Conservation (phyloP, 1,284 basidiomycete species). For the Heimioporus punctisporus region DNA sequence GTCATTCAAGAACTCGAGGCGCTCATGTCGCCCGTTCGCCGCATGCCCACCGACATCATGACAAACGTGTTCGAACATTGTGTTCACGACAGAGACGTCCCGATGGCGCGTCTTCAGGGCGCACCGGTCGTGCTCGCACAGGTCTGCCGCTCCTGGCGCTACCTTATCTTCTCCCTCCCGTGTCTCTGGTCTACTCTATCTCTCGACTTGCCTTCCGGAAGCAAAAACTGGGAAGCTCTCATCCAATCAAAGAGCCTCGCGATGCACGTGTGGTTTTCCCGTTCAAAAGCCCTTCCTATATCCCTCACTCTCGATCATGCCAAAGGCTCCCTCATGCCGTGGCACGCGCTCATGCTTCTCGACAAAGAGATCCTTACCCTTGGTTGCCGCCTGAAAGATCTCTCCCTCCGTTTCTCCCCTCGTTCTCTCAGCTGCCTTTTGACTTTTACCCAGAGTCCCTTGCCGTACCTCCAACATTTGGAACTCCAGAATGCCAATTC, state of each 20-base stretch:
- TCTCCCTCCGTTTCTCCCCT: constrained; percentile 26
- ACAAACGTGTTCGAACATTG: constrained; percentile 27
- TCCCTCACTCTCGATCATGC: constrained; percentile 26
- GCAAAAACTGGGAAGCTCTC: constrained; percentile 27
- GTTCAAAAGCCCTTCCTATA: constrained; percentile 30
- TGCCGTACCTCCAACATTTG: constrained; percentile 26
- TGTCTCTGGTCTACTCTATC: constrained; percentile 25
- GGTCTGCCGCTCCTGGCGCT: constrained; percentile 31
- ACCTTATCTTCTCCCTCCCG: constrained; percentile 30
- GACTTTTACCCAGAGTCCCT: constrained; percentile 29
- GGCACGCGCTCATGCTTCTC: constrained; percentile 31
- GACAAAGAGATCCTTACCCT: constrained; percentile 33
- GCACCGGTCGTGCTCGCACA: constrained; percentile 29
- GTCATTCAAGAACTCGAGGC: constrained; percentile 30
- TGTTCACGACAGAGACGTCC: constrained; percentile 8
- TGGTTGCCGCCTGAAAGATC: constrained; percentile 17
- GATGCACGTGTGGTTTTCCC: constrained; percentile 33
- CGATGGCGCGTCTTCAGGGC: constrained; percentile 9
- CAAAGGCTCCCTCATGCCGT: constrained; percentile 23
- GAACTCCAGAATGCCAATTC: constrained; percentile 30
- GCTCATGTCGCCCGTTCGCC: constrained; percentile 32
- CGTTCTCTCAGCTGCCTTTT: constrained; percentile 27
- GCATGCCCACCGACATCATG: constrained; percentile 34
- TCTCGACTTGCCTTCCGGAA: constrained; percentile 22
- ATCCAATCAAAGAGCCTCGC: constrained; percentile 25